Percentiles rank a stretch among this genome's conserved stretches.
Evolutionary conservation across 2,329 filamentous ascomycete genomes (phyloP).

Genomic region (Phyllosticta citriasiana): DNA sequence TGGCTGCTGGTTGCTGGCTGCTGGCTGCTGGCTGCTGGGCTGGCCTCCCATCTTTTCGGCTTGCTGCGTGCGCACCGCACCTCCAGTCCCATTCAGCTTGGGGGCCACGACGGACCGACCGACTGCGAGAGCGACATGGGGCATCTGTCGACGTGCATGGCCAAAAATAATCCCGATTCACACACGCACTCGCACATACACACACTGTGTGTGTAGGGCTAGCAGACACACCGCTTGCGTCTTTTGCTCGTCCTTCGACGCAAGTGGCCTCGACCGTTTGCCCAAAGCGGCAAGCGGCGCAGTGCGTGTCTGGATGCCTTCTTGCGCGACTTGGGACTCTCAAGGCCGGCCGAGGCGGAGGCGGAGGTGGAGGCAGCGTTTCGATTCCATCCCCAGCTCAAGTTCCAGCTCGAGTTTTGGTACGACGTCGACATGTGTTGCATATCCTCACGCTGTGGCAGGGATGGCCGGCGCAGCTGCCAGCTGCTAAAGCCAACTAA

Average conservation of each 20-base stretch:
- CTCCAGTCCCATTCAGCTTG: background rate
- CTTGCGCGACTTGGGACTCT: background rate
- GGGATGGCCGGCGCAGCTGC: constrained; percentile 2
- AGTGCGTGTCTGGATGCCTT: background rate
- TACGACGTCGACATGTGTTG: background rate
- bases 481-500: constrained; percentile 13
- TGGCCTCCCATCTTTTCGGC: too few species aligned
- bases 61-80: too few species aligned
- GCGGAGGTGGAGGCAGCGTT: background rate
- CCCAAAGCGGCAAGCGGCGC: background rate
- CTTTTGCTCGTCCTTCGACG: too few species aligned
- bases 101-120: background rate
- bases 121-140: background rate
- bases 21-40: too few species aligned
- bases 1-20: too few species aligned
- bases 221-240: background rate
- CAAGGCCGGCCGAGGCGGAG: background rate
- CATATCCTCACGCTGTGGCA: background rate
- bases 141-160: background rate
- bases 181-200: too few species aligned
- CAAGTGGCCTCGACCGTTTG: background rate
- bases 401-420: background rate
- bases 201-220: background rate
- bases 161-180: background rate
- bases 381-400: background rate